Evolutionary conservation across 129 eudicot genomes (phyloP), one percentile per base, ranked within the genome.

Genomic region (Saposhnikovia divaricata): DNA sequence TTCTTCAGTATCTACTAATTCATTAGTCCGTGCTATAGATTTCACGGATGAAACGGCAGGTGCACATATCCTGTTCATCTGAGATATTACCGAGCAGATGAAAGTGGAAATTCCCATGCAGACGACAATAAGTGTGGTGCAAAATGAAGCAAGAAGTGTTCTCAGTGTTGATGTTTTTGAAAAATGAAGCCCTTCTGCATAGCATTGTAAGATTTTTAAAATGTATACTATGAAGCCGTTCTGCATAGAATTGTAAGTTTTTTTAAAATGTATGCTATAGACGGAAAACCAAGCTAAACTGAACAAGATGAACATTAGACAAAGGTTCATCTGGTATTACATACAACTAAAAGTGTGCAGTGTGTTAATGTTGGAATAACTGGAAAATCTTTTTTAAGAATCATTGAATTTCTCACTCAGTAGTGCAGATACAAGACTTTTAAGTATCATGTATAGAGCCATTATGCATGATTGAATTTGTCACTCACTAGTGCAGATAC

Each of bases 41-140:
- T 80, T 74, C 73, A 72, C 79, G 51, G 80, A 48, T 47, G 59
- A 31, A 70, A 70, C 5, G 14, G 63, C 28, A 27, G 37, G 71
- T 63, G 72, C 65, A 53, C 61, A 19, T 31, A 63, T 75, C 59
- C 46, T 68, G 25, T 77, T 53, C 45, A 80, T 53, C 55, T 14
- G 77, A 39, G 27, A 73, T 42, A 38, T 40, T 25, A 78, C 23
- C 1, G 81, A 77, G n/a, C 63, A 23, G 61, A 77, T 8, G 31
- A 77, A 19, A 53, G 81, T 53, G 12, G 47, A 37, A 45, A 84
- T 40, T 65, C 44, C 37, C 55, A 45, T 19, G 74, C 50, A 81
- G 59, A 80, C 57, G 46, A 83, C 75, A 42, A 53, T n/a, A 25
- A 84, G 37, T 13, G 31, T 38, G n/a, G 81, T 27, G 43, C 51